These are phyloP conservation scores for Salinomyces thailandicus DNA, from an alignment of 2,329 filamentous ascomycete species.

Conservation along the genomic window DNA sequence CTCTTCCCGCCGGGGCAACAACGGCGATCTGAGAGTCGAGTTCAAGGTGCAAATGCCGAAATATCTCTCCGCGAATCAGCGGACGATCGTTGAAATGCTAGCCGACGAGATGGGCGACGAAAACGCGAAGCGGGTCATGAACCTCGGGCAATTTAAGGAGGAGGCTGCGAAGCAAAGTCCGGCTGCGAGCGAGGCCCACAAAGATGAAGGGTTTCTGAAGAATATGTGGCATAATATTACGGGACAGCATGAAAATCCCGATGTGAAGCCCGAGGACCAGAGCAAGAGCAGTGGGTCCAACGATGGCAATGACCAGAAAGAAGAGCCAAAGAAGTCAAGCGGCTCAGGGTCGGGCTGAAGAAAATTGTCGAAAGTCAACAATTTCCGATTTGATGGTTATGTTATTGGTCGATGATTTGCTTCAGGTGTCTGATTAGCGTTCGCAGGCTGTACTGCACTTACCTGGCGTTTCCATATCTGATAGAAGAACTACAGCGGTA, in stretches of 20 bases:
- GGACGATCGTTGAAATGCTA: slow-evolving; percentile 87
- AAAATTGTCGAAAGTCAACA: too few relatives aligned
- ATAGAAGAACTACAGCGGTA: too few relatives aligned
- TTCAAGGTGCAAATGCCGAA: slow-evolving; percentile 95
- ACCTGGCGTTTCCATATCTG: too few relatives aligned
- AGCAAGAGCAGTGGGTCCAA: slow-evolving; percentile 14
- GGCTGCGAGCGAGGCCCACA: slow-evolving; percentile 43
- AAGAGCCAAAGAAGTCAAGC: slow-evolving; percentile 26
- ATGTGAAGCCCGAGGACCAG: slow-evolving; percentile 9
- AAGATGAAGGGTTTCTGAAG: slow-evolving; percentile 83
- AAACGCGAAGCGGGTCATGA: slow-evolving; percentile 86
- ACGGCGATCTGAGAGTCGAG: slow-evolving; percentile 82
- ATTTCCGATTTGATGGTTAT: too few relatives aligned
- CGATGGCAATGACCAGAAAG: slow-evolving; percentile 12
- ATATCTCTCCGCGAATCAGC: slow-evolving; percentile 81
- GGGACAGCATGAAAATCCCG: slow-evolving; percentile 46
- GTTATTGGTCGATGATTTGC: too few relatives aligned
- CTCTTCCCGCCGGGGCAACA: slow-evolving; percentile 51
- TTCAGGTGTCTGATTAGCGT: too few relatives aligned
- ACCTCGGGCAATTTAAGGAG: slow-evolving; percentile 40
- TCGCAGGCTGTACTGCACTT: too few relatives aligned
- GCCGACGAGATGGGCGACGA: slow-evolving; percentile 94
- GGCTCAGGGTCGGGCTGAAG: slow-evolving; percentile 19
- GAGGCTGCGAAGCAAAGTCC: slow-evolving; percentile 21
- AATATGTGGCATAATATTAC: slow-evolving; percentile 87